Conservation (phyloP, 176 grass and related monocot genomes). For the Bothriochloa decipiens region DNA sequence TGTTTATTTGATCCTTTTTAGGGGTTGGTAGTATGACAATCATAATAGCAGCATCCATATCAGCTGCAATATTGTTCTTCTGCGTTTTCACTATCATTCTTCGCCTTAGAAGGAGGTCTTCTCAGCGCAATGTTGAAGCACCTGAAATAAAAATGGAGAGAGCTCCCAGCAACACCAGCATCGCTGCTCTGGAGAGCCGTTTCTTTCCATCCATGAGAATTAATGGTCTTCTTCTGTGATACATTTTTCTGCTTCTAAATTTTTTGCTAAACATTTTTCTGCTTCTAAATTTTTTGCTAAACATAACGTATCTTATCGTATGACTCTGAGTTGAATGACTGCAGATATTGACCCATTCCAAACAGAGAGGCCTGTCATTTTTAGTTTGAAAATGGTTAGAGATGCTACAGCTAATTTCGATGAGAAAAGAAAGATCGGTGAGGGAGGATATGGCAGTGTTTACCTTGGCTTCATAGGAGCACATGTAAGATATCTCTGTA, state of each 20-base stretch:
- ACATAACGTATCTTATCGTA: constrained; percentile 23
- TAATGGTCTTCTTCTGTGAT: constrained; percentile 43
- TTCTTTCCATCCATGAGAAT: constrained; percentile 56
- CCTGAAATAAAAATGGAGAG: constrained; percentile 43
- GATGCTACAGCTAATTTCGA: constrained; percentile 59
- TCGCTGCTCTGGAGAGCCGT: constrained; percentile 62
- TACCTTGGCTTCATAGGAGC: constrained; percentile 63
- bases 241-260: constrained; percentile 26
- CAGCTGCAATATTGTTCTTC: constrained; percentile 47
- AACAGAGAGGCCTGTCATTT: constrained; percentile 65
- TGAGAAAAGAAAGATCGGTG: constrained; percentile 69
- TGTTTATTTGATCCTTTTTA: constrained; percentile 20
- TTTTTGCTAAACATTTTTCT: constrained; percentile 19
- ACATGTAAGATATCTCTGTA: constrained; percentile 45
- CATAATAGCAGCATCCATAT: constrained; percentile 53
- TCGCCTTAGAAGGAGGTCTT: constrained; percentile 38
- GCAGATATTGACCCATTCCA: constrained; percentile 59
- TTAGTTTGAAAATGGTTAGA: constrained; percentile 53
- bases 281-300: constrained; percentile 3
- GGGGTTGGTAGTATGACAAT: constrained; percentile 44
- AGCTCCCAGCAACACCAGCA: constrained; percentile 50
- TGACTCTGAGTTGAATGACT: constrained; percentile 15
- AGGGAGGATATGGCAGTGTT: constrained; percentile 76
- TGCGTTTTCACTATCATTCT: constrained; percentile 37
- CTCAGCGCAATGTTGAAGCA: constrained; percentile 35